phyloP scores from a whole-genome alignment of 2,329 filamentous ascomycete genomes.

The Fusarium avenaceum region DNA sequence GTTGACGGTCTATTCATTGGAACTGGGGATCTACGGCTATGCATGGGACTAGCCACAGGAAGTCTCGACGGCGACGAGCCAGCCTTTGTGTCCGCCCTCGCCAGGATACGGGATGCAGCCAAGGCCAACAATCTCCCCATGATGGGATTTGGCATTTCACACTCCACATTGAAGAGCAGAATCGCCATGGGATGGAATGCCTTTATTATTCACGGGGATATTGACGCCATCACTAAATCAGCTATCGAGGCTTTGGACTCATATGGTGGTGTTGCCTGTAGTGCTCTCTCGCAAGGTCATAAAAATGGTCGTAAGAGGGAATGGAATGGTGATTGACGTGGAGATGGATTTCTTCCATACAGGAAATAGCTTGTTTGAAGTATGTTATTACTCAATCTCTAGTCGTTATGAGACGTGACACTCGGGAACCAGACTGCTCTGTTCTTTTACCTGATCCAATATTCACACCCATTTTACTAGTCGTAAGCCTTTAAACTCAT shows the following conservation, averaged over 20 bases:
- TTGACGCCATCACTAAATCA: constrained; percentile 8
- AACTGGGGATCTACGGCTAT: background rate
- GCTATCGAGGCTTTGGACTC: background rate
- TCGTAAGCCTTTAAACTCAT: no score
- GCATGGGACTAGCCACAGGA: constrained; percentile 5
- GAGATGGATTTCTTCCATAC: background rate
- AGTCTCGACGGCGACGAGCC: constrained; percentile 3
- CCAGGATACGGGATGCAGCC: constrained; percentile 4
- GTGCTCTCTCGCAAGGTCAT: background rate
- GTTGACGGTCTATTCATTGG: constrained; percentile 9
- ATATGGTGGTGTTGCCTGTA: background rate
- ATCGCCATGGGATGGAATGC: constrained; percentile 23
- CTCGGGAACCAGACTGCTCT: no score
- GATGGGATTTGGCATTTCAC: constrained; percentile 26
- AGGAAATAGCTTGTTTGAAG: background rate
- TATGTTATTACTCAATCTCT: no score
- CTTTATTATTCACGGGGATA: constrained; percentile 22
- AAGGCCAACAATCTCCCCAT: constrained; percentile 1
- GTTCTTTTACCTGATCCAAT: no score
- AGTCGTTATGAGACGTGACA: background rate
- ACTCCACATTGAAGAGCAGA: constrained; percentile 14
- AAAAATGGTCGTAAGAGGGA: background rate
- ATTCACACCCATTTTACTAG: no score
- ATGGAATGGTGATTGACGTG: background rate
- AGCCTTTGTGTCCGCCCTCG: background rate